Evolutionary conservation across 2,329 filamentous ascomycete genomes (phyloP).

Genomic region (Pochonia chlamydosporia): DNA sequence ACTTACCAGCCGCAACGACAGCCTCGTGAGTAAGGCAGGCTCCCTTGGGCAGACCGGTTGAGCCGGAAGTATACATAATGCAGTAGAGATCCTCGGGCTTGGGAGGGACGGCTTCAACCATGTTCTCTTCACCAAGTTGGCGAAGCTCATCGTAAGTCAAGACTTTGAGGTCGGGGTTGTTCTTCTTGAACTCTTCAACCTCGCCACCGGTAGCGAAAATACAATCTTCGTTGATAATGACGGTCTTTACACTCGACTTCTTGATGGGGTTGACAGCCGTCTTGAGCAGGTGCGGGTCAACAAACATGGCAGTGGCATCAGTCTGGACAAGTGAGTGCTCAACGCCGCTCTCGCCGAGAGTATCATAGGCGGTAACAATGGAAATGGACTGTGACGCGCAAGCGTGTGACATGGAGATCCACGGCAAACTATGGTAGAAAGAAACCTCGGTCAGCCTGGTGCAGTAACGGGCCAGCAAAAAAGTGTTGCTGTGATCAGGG

Average conservation of each 20-base stretch:
- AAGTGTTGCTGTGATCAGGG: not conserved
- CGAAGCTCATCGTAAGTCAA: conserved; percentile 51
- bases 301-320: conserved; percentile 74
- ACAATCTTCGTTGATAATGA: conserved; percentile 58
- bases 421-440: conserved; percentile 55
- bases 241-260: conserved; percentile 48
- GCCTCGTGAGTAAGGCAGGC: conserved; percentile 76
- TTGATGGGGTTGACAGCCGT: conserved; percentile 52
- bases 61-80: conserved; percentile 82
- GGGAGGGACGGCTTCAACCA: conserved; percentile 65
- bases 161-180: conserved; percentile 47
- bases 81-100: conserved; percentile 75
- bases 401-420: conserved; percentile 75
- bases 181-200: conserved; percentile 50
- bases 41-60: conserved; percentile 84
- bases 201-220: conserved; percentile 45
- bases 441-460: not conserved
- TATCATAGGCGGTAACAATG: conserved; percentile 94
- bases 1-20: conserved; percentile 64
- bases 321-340: conserved; percentile 83
- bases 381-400: conserved; percentile 80
- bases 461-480: not conserved
- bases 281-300: conserved; percentile 72
- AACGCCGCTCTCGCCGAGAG: conserved; percentile 76
- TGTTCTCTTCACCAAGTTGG: conserved; percentile 59